phyloP scores from a whole-genome alignment of 176 grass and related monocot species.

The Zea luxurians region DNA sequence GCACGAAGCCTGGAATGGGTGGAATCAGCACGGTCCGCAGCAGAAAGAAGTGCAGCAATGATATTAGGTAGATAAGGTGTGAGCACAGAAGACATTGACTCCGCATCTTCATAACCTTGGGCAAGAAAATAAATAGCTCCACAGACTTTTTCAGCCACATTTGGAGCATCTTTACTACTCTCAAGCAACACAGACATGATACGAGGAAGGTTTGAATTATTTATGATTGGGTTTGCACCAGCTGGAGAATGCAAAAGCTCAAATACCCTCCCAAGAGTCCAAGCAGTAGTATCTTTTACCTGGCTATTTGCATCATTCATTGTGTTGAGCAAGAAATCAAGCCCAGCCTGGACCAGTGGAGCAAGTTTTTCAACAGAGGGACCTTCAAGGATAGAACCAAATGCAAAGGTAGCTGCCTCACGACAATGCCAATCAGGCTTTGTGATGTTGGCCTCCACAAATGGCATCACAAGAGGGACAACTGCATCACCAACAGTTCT shows the following conservation, averaged over 20 bases:
- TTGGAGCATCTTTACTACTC: slow-evolving; percentile 80
- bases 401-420: slow-evolving; percentile 90
- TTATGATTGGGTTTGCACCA: slow-evolving; percentile 72
- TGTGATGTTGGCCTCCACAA: slow-evolving; percentile 76
- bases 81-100: slow-evolving; percentile 56
- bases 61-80: slow-evolving; percentile 79
- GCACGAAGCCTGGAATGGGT: slow-evolving; percentile 70
- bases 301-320: slow-evolving; percentile 79
- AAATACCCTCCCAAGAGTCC: slow-evolving; percentile 94
- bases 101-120: slow-evolving; percentile 75
- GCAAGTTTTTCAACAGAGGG: slow-evolving; percentile 75
- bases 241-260: slow-evolving; percentile 71
- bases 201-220: slow-evolving; percentile 69
- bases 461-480: slow-evolving; percentile 77
- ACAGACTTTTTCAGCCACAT: slow-evolving; percentile 86
- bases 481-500: slow-evolving; percentile 76
- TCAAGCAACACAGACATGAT: slow-evolving; percentile 79
- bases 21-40: slow-evolving; percentile 67
- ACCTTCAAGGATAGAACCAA: slow-evolving; percentile 97
- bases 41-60: slow-evolving; percentile 73
- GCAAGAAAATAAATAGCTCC: slow-evolving; percentile 89
- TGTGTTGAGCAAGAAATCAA: slow-evolving; percentile 76
- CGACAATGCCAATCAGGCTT: slow-evolving; percentile 74
- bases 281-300: slow-evolving; percentile 88
- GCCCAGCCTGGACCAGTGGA: slow-evolving; percentile 58